phyloP scores from a whole-genome alignment of 2,329 filamentous ascomycete genomes.

The Fusarium phyllophilum region DNA sequence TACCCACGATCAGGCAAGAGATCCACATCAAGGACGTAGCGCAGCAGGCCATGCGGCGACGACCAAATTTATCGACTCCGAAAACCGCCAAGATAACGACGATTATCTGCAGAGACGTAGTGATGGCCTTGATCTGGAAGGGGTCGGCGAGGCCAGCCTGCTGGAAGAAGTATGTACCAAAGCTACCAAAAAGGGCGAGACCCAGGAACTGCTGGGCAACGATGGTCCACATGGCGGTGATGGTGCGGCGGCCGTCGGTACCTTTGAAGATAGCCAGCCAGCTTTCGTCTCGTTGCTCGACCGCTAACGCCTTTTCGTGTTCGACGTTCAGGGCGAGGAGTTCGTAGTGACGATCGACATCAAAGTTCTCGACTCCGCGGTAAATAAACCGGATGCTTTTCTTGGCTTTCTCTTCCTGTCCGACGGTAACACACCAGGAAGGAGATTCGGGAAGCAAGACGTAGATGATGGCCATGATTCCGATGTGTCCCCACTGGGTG shows the following conservation, averaged over 20 bases:
- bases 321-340: slow-evolving; percentile 35
- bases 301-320: slow-evolving; percentile 40
- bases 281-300: slow-evolving; percentile 37
- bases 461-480: slow-evolving; percentile 53
- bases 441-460: slow-evolving; percentile 53
- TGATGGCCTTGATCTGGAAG: slow-evolving; percentile 33
- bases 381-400: slow-evolving; percentile 30
- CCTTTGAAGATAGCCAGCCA: slow-evolving; percentile 47
- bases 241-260: slow-evolving; percentile 43
- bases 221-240: slow-evolving; percentile 45
- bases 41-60: slow-evolving; percentile 18
- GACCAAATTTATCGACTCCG: slow-evolving; percentile 23
- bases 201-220: slow-evolving; percentile 35
- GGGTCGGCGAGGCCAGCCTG: slow-evolving; percentile 45
- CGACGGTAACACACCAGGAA: slow-evolving; percentile 49
- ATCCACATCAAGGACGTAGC: slow-evolving; percentile 21
- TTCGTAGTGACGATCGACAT: slow-evolving; percentile 45
- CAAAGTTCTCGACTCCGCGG: slow-evolving; percentile 41
- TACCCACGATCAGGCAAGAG: slow-evolving; percentile 15
- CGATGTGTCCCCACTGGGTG: slow-evolving; percentile 58
- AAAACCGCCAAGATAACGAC: slow-evolving; percentile 35
- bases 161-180: slow-evolving; percentile 60
- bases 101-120: slow-evolving; percentile 13
- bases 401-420: slow-evolving; percentile 11
- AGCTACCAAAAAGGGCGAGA: slow-evolving; percentile 50